Conservation (phyloP, 495 filamentous ascomycete species). For the Aspergillus steynii region DNA sequence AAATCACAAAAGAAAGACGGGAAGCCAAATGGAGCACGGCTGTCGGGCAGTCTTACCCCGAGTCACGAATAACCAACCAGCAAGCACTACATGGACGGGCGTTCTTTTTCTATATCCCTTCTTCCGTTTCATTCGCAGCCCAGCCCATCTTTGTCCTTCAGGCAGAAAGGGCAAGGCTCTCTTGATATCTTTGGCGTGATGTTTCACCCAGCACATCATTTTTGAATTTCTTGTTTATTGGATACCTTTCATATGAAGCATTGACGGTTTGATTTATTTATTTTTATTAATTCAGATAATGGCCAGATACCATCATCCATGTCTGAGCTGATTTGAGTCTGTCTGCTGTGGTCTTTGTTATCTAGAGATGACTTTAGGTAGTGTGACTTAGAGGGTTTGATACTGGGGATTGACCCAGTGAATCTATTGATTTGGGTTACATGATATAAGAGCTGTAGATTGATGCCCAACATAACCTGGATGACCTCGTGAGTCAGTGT, state of each 20-base stretch:
- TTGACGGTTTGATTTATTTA: constrained; percentile 10
- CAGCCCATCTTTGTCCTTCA: background rate
- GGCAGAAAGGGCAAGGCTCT: background rate
- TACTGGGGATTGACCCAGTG: background rate
- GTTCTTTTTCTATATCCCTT: background rate
- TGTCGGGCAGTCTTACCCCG: background rate
- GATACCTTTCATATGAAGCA: constrained; percentile 20
- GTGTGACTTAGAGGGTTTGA: background rate
- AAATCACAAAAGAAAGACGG: too few relatives aligned
- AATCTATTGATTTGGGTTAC: background rate
- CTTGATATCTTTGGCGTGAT: background rate
- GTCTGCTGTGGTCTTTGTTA: background rate
- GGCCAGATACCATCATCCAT: background rate
- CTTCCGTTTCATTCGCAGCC: background rate
- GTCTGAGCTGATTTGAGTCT: background rate
- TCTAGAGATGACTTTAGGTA: background rate
- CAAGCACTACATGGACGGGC: background rate
- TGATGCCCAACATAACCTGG: background rate
- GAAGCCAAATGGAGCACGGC: background rate
- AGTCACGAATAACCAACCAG: background rate
- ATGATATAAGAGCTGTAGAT: too few relatives aligned
- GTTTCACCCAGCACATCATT: background rate
- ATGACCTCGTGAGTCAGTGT: too few relatives aligned
- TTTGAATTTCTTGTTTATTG: constrained; percentile 7
- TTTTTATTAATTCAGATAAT: constrained; percentile 10